Base-by-base conservation (phyloP, 371 early-diverging fungal species). In the Vairimorpha necatrix region DNA sequence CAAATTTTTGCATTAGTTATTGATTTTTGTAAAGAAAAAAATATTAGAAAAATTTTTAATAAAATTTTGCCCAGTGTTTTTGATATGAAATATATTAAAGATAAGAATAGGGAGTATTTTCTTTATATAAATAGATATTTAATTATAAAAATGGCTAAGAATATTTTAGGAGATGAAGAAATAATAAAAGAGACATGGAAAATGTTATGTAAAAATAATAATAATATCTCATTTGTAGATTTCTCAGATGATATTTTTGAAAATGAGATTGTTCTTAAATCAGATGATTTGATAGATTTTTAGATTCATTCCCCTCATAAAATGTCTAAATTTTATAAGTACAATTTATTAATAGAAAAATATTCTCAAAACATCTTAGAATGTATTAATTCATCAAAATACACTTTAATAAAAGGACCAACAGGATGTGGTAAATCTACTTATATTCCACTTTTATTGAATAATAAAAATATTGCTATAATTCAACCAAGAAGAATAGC, bases 381-480 rank as follows among this genome's bases (percentile, higher is more conserved):
- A 74, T 69, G 16, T 50, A 78, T 56, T 76, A 71, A 61, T 53
- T 71, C 0, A 73, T 73, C 22, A 74, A 4, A 50, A 50, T n/a
- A 50, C 22, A n/a, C n/a, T 6, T 3, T 86, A 34, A 80, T 86
- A 65, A 82, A 75, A 30, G 86, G 84, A 22, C 80, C 80, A n/a
- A 86, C 86, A 7, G 86, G 86, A 7, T 84, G 79, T 72, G 86
- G 86, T 16, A 86, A 86, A 72, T 82, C 84, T 42, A 86, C 86
- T 34, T 78, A 66, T 48, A 70, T 84, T 24, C 86, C 86, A 36
- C 38, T 73, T 34, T 34, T 82, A 18, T 56, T 86, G 0, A 56
- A 67, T 18, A 62, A 75, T 0, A 39, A 48, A 2, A 67, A 26
- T 34, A 75, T 86, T 2, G 79, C 79, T 20, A 74, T 86, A 14